Evolutionary conservation across 148 eudicot genomes (phyloP), one percentile per base, ranked within the genome.

Genomic region (Simmondsia chinensis): DNA sequence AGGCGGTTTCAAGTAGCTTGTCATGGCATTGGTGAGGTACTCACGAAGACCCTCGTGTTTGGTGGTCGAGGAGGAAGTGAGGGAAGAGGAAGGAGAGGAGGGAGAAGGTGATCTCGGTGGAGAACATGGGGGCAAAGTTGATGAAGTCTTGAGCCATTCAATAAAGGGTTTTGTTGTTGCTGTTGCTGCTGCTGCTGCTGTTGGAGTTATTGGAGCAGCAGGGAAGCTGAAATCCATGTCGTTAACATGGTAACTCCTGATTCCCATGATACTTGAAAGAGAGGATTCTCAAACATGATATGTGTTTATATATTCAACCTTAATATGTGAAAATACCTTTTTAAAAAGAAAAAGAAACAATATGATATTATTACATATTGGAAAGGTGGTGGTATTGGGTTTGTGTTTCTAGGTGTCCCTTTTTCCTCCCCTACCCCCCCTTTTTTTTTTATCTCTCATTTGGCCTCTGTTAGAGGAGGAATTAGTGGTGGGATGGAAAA

Each of bases 91-190:
- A 31, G 72, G 52, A 16, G 63, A 34, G 11, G 71, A 56, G 0
- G 74, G 36, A 22, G 70, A 48, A 14, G 78, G 29, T 19, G 63
- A 20, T 25, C 60, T 43, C 18, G 54, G 18, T 22, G 59, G 14
- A 39, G 36, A 56, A 35, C 19, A 43, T 11, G 61, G 28, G 2
- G 48, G 47, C 45, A 51, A 50, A 20, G 57, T 25, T 44, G 57
- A 33, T 39, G 46, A 48, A 33, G 56, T 72, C 51, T 67, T 70
- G 31, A 80, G 69, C 79, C 87, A 75, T 65, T 74, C 75, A 57
- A 68, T 70, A 47, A 63, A 74, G 33, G 48, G 56, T 58, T n/a
- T n/a, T n/a, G n/a, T n/a, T n/a, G n/a, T n/a, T n/a, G n/a, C n/a
- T n/a, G n/a, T n/a, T n/a, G n/a, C n/a, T n/a, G n/a, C n/a, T n/a